Evolutionary conservation across 208 protist species (phyloP).

Genomic region (Acanthamoeba royreba): DNA sequence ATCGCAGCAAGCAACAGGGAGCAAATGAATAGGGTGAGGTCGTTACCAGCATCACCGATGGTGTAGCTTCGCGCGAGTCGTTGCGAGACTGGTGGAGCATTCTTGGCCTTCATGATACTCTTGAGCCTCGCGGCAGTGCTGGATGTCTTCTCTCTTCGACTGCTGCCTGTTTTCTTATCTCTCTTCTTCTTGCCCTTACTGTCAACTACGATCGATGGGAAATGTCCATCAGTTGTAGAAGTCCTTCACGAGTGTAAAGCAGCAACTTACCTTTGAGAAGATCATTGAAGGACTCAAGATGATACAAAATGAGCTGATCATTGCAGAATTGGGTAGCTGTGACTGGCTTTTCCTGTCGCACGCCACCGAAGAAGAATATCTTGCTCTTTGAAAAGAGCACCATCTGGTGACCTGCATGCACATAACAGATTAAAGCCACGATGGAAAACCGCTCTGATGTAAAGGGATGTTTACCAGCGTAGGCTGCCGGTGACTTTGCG

Average conservation of each 20-base stretch:
- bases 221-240: too few relatives aligned
- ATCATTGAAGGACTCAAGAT: background rate
- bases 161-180: background rate
- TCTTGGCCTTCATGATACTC: slow-evolving; percentile 3
- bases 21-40: background rate
- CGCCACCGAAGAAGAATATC: background rate
- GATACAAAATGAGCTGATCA: background rate
- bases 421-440: background rate
- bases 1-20: background rate
- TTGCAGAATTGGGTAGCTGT: background rate
- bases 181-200: background rate
- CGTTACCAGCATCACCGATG: background rate
- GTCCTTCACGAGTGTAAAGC: background rate
- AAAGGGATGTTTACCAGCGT: background rate
- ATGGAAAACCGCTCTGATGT: background rate
- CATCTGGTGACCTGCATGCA: background rate
- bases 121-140: background rate
- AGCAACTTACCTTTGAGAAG: background rate
- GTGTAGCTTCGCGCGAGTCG: background rate
- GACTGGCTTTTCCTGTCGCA: background rate
- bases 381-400: background rate
- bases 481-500: background rate
- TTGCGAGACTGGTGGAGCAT: background rate
- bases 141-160: background rate
- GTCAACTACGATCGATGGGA: background rate